A percentile compares a stretch with the other conserved stretches of the same genome.
phyloP scores from a whole-genome alignment of 2,329 filamentous ascomycete species.

The Aphanocladium album region DNA sequence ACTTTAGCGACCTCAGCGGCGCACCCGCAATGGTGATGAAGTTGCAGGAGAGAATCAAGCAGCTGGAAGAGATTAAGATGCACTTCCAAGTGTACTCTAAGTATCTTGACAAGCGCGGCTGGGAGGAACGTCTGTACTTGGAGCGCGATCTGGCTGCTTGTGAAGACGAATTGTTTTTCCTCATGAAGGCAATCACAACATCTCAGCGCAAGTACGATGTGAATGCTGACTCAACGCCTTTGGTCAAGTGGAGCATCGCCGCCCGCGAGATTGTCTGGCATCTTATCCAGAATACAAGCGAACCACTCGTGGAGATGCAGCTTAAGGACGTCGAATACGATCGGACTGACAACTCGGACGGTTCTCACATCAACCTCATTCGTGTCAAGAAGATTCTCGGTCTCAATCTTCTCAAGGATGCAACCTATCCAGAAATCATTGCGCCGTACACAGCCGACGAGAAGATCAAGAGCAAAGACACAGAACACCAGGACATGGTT shows the following conservation, averaged over 20 bases:
- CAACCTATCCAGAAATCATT: slow-evolving; percentile 94
- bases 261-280: slow-evolving; percentile 97
- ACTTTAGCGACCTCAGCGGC: slow-evolving; percentile 94
- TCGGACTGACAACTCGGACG: slow-evolving; percentile 93
- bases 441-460: slow-evolving; percentile 75
- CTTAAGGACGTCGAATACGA: slow-evolving; percentile 88
- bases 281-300: slow-evolving; percentile 77
- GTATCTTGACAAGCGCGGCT: slow-evolving; percentile 80
- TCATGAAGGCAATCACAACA: slow-evolving; percentile 99
- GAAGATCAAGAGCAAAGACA: slow-evolving; percentile 35
- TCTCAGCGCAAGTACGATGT: slow-evolving; percentile 81
- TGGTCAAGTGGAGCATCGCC: slow-evolving; percentile 90
- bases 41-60: slow-evolving; percentile 86
- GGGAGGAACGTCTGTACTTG: slow-evolving; percentile 83
- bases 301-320: slow-evolving; percentile 89
- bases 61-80: slow-evolving; percentile 92
- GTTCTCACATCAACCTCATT: slow-evolving; percentile 89
- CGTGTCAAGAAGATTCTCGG: slow-evolving; percentile 85
- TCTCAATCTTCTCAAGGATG: slow-evolving; percentile 82
- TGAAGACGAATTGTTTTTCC: slow-evolving; percentile 97
- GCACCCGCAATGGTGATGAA: slow-evolving; percentile 89
- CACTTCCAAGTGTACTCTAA: slow-evolving; percentile 92
- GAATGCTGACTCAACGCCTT: slow-evolving; percentile 66
- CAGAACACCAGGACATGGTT: slow-evolving; percentile 72
- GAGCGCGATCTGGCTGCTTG: slow-evolving; percentile 84